Evolutionary conservation across 2,329 filamentous ascomycete genomes (phyloP).

Genomic region (Trichophyton mentagrophytes): DNA sequence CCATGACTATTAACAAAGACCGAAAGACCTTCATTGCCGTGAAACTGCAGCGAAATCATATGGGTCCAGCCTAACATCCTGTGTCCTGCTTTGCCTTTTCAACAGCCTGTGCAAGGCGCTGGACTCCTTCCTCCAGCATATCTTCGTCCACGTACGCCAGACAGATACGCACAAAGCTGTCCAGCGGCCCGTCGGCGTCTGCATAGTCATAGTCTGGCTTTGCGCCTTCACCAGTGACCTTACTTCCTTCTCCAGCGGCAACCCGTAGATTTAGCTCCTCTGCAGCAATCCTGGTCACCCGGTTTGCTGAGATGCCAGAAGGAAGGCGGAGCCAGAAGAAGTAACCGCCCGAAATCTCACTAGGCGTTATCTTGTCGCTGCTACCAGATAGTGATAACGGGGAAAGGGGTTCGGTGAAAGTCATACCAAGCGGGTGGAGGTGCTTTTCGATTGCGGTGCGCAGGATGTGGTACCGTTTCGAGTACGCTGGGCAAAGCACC

Average conservation of each 20-base stretch:
- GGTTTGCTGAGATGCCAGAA: conserved; percentile 37
- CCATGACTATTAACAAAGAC: too few species aligned
- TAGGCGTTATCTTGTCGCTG: conserved; percentile 14
- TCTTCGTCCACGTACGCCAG: conserved; percentile 61
- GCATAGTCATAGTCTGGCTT: background rate
- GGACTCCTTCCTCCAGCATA: conserved; percentile 53
- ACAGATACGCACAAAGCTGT: conserved; percentile 50
- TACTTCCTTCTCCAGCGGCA: conserved; percentile 57
- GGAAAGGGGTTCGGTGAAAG: conserved; percentile 6
- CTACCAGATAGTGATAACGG: background rate
- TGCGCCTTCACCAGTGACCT: conserved; percentile 44
- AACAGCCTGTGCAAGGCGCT: conserved; percentile 45
- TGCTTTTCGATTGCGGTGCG: conserved; percentile 46
- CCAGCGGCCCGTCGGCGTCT: conserved; percentile 15
- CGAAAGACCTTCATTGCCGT: too few species aligned
- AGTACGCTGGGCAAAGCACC: conserved; percentile 45
- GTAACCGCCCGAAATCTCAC: conserved; percentile 59
- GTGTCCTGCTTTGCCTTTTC: conserved; percentile 9
- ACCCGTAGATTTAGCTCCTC: conserved; percentile 54
- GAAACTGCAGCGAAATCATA: background rate
- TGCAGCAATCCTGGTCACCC: conserved; percentile 46
- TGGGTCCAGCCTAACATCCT: background rate
- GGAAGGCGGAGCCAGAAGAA: conserved; percentile 70
- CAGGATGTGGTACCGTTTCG: conserved; percentile 42
- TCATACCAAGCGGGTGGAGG: conserved; percentile 51